Evolutionary conservation across 768 basidiomycete species (phyloP).

Genomic region (Leccinum sublutescens): DNA sequence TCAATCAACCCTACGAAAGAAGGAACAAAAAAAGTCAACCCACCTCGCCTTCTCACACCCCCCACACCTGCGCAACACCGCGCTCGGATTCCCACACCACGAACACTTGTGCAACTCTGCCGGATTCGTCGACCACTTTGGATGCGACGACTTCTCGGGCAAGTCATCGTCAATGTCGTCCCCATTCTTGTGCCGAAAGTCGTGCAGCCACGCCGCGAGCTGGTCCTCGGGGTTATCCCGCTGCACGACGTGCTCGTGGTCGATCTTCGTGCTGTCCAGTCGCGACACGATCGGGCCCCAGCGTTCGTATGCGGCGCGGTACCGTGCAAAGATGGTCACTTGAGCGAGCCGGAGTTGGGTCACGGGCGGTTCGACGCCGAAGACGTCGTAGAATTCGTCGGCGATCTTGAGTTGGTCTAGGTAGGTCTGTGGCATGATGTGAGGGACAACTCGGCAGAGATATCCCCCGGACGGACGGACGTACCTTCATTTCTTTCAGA

Average conservation of each 20-base stretch:
- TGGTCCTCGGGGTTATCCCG: conserved; percentile 52
- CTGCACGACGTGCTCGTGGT: conserved; percentile 31
- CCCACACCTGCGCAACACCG: conserved; percentile 51
- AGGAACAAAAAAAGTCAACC: background rate
- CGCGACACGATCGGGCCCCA: conserved; percentile 45
- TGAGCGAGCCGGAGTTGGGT: conserved; percentile 55
- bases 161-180: conserved; percentile 33
- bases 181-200: conserved; percentile 42
- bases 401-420: conserved; percentile 46
- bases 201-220: conserved; percentile 56
- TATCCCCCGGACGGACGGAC: background rate
- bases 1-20: background rate
- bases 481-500: conserved; percentile 51
- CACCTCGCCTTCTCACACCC: conserved; percentile 44
- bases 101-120: conserved; percentile 60
- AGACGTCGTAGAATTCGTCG: conserved; percentile 49
- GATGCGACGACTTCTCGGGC: conserved; percentile 36
- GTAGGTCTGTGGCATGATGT: conserved; percentile 27
- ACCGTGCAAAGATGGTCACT: conserved; percentile 48
- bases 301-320: conserved; percentile 42
- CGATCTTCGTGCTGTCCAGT: conserved; percentile 31
- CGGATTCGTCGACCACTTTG: conserved; percentile 46
- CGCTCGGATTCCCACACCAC: conserved; percentile 59
- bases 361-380: conserved; percentile 46
- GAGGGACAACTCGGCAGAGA: background rate